These are phyloP conservation scores for Dioszegia hungarica DNA, from an alignment of 768 basidiomycete genomes.

Conservation along the genomic window DNA sequence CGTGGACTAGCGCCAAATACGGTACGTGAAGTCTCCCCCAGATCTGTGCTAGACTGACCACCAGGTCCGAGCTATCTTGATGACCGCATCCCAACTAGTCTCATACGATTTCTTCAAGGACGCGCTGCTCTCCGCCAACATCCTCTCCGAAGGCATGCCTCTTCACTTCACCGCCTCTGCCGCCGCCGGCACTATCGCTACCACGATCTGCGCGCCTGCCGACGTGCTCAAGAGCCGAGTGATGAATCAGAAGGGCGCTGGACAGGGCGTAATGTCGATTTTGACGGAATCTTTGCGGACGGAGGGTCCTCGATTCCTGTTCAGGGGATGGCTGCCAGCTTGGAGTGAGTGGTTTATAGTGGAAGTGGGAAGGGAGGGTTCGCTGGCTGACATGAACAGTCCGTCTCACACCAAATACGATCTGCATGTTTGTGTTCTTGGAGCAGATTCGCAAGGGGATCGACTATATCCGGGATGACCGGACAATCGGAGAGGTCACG, in stretches of 20 bases:
- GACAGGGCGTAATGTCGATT: slow-evolving; percentile 21
- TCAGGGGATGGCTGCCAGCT: slow-evolving; percentile 48
- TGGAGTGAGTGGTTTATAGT: slow-evolving; percentile 39
- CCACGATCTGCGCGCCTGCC: slow-evolving; percentile 46
- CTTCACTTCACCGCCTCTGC: slow-evolving; percentile 44
- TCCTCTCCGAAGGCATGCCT: slow-evolving; percentile 37
- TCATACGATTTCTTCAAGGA: slow-evolving; percentile 48
- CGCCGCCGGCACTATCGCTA: slow-evolving; percentile 45
- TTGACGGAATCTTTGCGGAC: slow-evolving; percentile 25
- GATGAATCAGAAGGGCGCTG: slow-evolving; percentile 30
- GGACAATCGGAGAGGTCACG: neutral
- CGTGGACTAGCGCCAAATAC: slow-evolving; percentile 43
- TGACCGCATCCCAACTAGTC: slow-evolving; percentile 47
- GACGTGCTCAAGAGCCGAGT: slow-evolving; percentile 46
- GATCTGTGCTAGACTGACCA: neutral
- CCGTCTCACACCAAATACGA: slow-evolving; percentile 43
- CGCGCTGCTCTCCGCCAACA: slow-evolving; percentile 23
- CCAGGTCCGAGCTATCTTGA: slow-evolving; percentile 45
- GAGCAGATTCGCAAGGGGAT: slow-evolving; percentile 46
- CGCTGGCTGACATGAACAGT: slow-evolving; percentile 20
- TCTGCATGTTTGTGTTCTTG: slow-evolving; percentile 47
- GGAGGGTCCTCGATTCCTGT: slow-evolving; percentile 45
- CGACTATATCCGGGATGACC: slow-evolving; percentile 15
- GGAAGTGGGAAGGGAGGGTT: no score
- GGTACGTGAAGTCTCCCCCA: slow-evolving; percentile 17